These are phyloP conservation scores for Acanthochlamys bracteata DNA, from an alignment of 106 monocot genomes.

Conservation along the genomic window DNA sequence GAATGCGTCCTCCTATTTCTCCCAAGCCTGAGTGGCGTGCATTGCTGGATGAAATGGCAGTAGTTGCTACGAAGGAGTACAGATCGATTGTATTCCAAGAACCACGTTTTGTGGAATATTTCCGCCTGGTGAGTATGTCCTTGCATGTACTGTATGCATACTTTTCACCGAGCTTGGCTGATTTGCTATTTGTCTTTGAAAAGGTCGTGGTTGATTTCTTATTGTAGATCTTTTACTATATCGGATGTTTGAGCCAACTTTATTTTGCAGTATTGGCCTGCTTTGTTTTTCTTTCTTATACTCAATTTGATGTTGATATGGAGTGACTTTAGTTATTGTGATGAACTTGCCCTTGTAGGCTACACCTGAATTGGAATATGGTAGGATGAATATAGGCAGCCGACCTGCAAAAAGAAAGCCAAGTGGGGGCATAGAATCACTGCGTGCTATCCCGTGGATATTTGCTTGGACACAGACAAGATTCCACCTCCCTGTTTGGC, in stretches of 20 bases:
- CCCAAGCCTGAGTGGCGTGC: conserved; percentile 89
- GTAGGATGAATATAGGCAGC: conserved; percentile 99
- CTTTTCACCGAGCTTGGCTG: too few relatives aligned
- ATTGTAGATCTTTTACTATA: too few relatives aligned
- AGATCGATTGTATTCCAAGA: conserved; percentile 82
- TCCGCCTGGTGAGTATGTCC: conserved; percentile 55
- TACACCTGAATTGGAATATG: conserved; percentile 93
- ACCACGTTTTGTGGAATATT: conserved; percentile 93
- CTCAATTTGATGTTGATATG: too few relatives aligned
- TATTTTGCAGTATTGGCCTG: too few relatives aligned
- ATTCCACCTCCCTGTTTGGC: conserved; percentile 99
- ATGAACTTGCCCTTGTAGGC: conserved; percentile 35
- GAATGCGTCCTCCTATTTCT: conserved; percentile 85
- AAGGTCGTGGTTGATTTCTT: too few relatives aligned
- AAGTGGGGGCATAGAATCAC: conserved; percentile 92
- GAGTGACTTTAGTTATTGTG: too few relatives aligned
- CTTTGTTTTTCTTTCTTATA: too few relatives aligned
- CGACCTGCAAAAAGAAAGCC: conserved; percentile 91
- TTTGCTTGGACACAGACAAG: conserved; percentile 99
- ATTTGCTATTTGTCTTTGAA: too few relatives aligned
- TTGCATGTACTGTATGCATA: not conserved
- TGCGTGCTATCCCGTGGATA: conserved; percentile 98
- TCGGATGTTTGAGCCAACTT: too few relatives aligned
- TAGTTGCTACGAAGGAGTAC: conserved; percentile 68
- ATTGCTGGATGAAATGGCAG: conserved; percentile 81